phyloP scores from a whole-genome alignment of 1,284 basidiomycete species.

The Cutaneotrichosporon curvatum region DNA sequence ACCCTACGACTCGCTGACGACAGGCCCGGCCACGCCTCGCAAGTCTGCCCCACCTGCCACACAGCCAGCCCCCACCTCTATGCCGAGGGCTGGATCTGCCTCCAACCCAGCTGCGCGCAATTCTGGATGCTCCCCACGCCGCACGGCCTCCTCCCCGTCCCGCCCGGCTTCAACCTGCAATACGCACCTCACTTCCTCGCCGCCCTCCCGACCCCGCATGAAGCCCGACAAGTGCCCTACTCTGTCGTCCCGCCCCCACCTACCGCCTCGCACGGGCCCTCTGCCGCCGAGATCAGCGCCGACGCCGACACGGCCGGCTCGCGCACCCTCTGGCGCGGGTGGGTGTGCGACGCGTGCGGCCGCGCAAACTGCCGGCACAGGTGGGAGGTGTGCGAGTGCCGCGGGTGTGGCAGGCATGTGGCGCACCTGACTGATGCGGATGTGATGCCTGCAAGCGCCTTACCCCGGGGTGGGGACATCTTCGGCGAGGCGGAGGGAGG shows the following conservation, averaged over 20 bases:
- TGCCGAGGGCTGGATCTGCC: constrained; percentile 32
- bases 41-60: constrained; percentile 18
- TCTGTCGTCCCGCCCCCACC: constrained; percentile 24
- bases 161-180: constrained; percentile 24
- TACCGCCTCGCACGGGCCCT: background rate
- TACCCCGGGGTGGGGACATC: background rate
- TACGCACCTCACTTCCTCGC: constrained; percentile 23
- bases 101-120: constrained; percentile 21
- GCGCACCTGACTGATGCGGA: constrained; percentile 1
- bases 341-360: constrained; percentile 34
- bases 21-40: background rate
- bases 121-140: constrained; percentile 34
- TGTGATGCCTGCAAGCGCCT: constrained; percentile 8
- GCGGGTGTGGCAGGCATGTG: constrained; percentile 9
- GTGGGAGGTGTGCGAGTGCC: constrained; percentile 35
- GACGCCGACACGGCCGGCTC: constrained; percentile 12
- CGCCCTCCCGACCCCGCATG: constrained; percentile 8
- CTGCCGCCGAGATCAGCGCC: background rate
- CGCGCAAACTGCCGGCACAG: constrained; percentile 39
- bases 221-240: constrained; percentile 18
- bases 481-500: constrained; percentile 5
- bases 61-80: constrained; percentile 22
- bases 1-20: background rate
- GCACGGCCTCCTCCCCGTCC: constrained; percentile 23
- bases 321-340: constrained; percentile 29